Conservation (phyloP, 2,329 filamentous ascomycete genomes). For the Dactylonectria estremocensis region DNA sequence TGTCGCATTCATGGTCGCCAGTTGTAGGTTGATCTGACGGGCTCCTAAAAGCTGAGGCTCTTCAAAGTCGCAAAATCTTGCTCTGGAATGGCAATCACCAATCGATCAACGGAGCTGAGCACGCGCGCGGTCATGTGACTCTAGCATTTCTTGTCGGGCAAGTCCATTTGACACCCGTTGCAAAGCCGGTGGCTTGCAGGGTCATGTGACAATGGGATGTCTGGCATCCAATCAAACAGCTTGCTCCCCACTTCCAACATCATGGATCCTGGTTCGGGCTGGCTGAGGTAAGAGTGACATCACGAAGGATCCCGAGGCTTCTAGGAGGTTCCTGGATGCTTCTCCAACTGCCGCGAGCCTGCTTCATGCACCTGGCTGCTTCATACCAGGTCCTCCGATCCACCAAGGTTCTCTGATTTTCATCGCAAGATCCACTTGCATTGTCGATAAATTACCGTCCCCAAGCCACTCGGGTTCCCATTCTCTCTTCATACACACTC, state of each 20-base stretch:
- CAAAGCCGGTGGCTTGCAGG: conserved; percentile 15
- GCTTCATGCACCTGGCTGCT: conserved; percentile 44
- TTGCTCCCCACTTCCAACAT: conserved; percentile 38
- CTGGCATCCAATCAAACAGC: conserved; percentile 37
- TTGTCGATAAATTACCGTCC: conserved; percentile 47
- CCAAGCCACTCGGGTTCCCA: conserved; percentile 16
- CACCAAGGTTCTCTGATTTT: conserved; percentile 35
- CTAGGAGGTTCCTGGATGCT: conserved; percentile 51
- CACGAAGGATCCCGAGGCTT: conserved; percentile 51
- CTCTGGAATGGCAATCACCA: conserved; percentile 36
- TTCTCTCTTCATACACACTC: conserved; percentile 33
- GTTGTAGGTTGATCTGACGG: conserved; percentile 42
- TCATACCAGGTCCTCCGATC: conserved; percentile 39
- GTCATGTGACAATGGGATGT: conserved; percentile 50
- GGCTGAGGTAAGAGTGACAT: conserved; percentile 51
- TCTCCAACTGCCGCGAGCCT: conserved; percentile 47
- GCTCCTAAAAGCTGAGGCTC: conserved; percentile 31
- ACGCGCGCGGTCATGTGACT: conserved; percentile 48
- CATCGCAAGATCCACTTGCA: conserved; percentile 42
- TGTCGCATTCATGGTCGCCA: conserved; percentile 57
- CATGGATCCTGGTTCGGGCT: too few relatives aligned
- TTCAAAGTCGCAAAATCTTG: conserved; percentile 37
- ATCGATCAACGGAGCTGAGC: conserved; percentile 33
- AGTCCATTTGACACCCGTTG: conserved; percentile 12
- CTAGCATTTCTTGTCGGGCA: background rate